phyloP scores from a whole-genome alignment of 1,284 basidiomycete species.

The Fomitopsis betulina region DNA sequence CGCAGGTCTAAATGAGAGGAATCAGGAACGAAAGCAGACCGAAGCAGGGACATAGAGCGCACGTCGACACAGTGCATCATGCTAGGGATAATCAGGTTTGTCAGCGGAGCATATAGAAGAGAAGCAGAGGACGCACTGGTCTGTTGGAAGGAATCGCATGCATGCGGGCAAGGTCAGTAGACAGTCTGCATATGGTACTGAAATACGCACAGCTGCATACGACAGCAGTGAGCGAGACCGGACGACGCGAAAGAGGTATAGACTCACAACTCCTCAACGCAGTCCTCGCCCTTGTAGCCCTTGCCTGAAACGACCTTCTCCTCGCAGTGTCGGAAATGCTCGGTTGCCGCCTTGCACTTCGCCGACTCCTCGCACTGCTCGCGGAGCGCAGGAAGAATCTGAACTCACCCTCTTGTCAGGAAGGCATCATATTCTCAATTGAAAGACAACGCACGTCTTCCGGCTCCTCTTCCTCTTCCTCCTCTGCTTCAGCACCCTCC shows the following conservation, averaged over 20 bases:
- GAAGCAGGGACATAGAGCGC: conserved; percentile 25
- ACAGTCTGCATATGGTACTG: conserved; percentile 7
- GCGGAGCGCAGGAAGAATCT: conserved; percentile 66
- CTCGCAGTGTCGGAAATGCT: conserved; percentile 90
- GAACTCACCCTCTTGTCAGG: background rate
- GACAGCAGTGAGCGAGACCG: background rate
- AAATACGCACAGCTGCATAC: conserved; percentile 40
- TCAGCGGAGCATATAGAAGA: conserved; percentile 4
- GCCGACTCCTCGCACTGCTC: conserved; percentile 71
- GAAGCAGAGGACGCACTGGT: conserved; percentile 52
- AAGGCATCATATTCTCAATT: background rate
- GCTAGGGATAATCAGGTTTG: conserved; percentile 33
- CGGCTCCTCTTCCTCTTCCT: conserved; percentile 65
- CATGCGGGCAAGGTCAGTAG: background rate
- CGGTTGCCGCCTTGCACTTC: conserved; percentile 67
- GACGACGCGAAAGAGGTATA: conserved; percentile 13
- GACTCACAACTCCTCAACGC: conserved; percentile 82
- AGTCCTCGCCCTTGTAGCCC: conserved; percentile 85
- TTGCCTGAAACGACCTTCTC: conserved; percentile 81
- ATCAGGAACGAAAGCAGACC: background rate
- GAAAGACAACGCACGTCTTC: conserved; percentile 59
- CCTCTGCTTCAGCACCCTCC: conserved; percentile 40
- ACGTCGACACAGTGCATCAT: conserved; percentile 92
- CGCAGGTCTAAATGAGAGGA: conserved; percentile 50
- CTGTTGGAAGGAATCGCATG: conserved; percentile 27